Percentiles rank a stretch among this genome's conserved stretches.
Conservation (phyloP, 768 basidiomycete genomes). For the Suillus tomentosus region DNA sequence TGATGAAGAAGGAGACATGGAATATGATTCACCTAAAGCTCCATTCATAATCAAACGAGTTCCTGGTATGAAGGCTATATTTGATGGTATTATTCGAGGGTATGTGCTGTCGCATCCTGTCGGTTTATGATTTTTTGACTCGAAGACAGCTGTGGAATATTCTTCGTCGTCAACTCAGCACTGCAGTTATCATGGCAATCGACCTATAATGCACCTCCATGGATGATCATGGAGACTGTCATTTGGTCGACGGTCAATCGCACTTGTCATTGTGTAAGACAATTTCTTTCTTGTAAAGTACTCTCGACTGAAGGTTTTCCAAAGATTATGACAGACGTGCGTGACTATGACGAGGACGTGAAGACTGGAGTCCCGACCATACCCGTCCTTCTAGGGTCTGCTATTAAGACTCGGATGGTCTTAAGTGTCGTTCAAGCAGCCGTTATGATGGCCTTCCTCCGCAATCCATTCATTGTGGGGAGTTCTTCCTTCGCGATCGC, state of each 20-base stretch:
- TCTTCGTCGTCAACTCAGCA: neutral
- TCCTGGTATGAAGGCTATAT: slow-evolving; percentile 5
- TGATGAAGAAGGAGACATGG: neutral
- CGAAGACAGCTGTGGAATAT: neutral
- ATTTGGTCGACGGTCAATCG: neutral
- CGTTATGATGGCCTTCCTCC: neutral
- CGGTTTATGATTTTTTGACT: neutral
- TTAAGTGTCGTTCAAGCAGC: neutral
- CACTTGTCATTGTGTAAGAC: neutral
- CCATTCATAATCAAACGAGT: slow-evolving; percentile 5
- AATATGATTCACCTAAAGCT: neutral
- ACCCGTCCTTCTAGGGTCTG: neutral
- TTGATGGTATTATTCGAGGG: neutral
- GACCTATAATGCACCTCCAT: neutral
- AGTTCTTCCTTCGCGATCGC: neutral
- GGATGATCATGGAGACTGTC: neutral
- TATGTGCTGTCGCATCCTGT: neutral
- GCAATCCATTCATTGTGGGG: neutral
- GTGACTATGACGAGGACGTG: neutral
- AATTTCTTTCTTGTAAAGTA: neutral
- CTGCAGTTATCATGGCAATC: neutral
- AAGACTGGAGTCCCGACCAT: neutral
- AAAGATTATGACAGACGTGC: neutral
- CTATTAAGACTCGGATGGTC: neutral
- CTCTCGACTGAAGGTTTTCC: neutral